phyloP scores from a whole-genome alignment of 805 yeast genomes.

The Pachysolen tannophilus region DNA sequence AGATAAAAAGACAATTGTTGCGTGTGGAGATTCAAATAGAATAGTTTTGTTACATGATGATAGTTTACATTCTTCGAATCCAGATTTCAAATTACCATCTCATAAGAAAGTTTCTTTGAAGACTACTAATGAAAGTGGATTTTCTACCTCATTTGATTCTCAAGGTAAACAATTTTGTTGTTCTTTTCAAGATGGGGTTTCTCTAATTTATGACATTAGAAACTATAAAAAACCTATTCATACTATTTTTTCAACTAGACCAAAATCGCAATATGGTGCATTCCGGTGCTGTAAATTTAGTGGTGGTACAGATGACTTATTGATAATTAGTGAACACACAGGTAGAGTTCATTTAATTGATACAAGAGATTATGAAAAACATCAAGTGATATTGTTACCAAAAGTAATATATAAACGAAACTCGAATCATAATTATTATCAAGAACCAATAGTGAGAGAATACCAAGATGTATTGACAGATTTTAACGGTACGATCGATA shows the following conservation, averaged over 20 bases:
- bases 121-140: constrained; percentile 70
- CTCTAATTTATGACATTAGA: constrained; percentile 71
- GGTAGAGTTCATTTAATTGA: constrained; percentile 85
- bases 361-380: constrained; percentile 62
- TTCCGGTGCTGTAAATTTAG: constrained; percentile 42
- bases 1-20: constrained; percentile 47
- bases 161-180: constrained; percentile 69
- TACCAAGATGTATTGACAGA: constrained; percentile 5
- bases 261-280: constrained; percentile 33
- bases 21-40: constrained; percentile 72
- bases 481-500: constrained; percentile 3
- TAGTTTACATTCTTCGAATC: constrained; percentile 17
- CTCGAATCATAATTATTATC: not conserved
- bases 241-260: constrained; percentile 53
- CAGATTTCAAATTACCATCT: constrained; percentile 21
- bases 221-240: constrained; percentile 45
- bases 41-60: constrained; percentile 50
- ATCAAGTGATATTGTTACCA: constrained; percentile 70
- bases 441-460: constrained; percentile 8
- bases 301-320: constrained; percentile 63
- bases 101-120: constrained; percentile 32
- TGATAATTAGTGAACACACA: constrained; percentile 75
- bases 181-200: constrained; percentile 80
- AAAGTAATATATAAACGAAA: constrained; percentile 22
- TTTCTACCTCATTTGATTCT: constrained; percentile 73